Percentiles rank a stretch among this genome's conserved stretches.
Conservation (phyloP, 352 stramenopile genomes). For the Halophytophthora batemanensis region DNA sequence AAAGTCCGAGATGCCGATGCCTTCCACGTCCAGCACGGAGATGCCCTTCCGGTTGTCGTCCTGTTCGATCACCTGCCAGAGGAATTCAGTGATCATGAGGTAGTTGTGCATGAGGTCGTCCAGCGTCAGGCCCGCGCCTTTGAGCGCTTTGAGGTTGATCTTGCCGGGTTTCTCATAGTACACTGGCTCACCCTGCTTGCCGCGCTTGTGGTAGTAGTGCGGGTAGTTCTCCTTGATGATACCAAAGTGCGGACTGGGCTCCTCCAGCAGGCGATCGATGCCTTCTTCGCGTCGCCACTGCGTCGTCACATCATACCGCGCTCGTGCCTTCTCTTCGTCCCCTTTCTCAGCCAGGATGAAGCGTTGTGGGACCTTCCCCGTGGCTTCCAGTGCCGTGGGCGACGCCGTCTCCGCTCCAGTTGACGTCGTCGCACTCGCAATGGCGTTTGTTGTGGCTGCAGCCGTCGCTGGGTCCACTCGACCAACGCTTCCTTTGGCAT, state of each 20-base stretch:
- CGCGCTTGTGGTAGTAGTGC: constrained; percentile 88
- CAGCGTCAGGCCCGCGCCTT: constrained; percentile 65
- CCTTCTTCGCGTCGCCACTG: constrained; percentile 79
- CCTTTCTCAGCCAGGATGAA: constrained; percentile 82
- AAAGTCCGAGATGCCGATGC: constrained; percentile 83
- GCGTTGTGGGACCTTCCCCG: constrained; percentile 44
- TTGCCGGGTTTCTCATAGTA: constrained; percentile 88
- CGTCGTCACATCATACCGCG: constrained; percentile 69
- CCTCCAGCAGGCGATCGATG: constrained; percentile 72
- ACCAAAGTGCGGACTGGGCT: constrained; percentile 67
- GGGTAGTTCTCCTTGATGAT: constrained; percentile 91
- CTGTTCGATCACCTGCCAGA: constrained; percentile 84
- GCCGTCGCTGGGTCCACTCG: constrained; percentile 5
- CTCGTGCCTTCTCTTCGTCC: constrained; percentile 55
- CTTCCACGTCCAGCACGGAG: constrained; percentile 79
- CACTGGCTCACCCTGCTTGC: constrained; percentile 73
- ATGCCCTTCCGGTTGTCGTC: constrained; percentile 86
- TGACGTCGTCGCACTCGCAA: not conserved
- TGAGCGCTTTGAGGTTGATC: constrained; percentile 86
- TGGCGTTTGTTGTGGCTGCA: constrained; percentile 5
- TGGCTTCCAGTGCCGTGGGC: constrained; percentile 25
- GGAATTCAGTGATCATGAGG: constrained; percentile 81
- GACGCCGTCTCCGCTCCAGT: constrained; percentile 6
- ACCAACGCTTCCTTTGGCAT: constrained; percentile 27
- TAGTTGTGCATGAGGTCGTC: constrained; percentile 86